Conservation (phyloP, 2,329 filamentous ascomycete genomes). For the Claviceps quebecensis region DNA sequence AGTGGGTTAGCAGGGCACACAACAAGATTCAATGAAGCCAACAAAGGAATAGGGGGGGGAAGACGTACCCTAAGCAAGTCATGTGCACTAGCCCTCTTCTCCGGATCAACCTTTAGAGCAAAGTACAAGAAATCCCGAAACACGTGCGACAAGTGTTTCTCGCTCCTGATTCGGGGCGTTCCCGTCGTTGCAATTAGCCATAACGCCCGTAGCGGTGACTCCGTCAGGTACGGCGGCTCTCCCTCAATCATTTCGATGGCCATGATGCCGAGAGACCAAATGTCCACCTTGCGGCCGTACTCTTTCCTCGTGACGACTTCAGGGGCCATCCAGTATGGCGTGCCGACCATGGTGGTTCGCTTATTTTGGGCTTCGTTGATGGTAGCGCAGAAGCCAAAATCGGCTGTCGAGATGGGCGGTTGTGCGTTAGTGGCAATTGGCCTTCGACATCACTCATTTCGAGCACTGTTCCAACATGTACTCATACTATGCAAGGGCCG, state of each 20-base stretch:
- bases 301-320: conserved; percentile 96
- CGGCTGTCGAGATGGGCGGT: conserved; percentile 40
- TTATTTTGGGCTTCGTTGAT: conserved; percentile 97
- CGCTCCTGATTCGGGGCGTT: conserved; percentile 88
- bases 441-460: not conserved
- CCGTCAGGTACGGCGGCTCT: conserved; percentile 90
- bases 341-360: conserved; percentile 97
- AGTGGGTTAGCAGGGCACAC: not conserved
- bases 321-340: conserved; percentile 98
- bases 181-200: conserved; percentile 97
- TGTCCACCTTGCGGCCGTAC: conserved; percentile 96
- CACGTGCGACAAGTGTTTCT: conserved; percentile 62
- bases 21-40: not conserved
- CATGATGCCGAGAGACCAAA: conserved; percentile 98
- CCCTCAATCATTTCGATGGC: conserved; percentile 99
- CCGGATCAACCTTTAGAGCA: conserved; percentile 89
- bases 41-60: not conserved
- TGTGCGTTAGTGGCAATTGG: conserved; percentile 11
- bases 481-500: too few relatives aligned
- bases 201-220: conserved; percentile 80
- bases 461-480: not conserved
- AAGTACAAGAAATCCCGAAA: conserved; percentile 89
- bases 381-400: conserved; percentile 97
- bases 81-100: conserved; percentile 90
- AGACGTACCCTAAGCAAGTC: conserved; percentile 73